Evolutionary conservation across 345 rosid genomes (phyloP).

Genomic region (Sisymbrium irio): DNA sequence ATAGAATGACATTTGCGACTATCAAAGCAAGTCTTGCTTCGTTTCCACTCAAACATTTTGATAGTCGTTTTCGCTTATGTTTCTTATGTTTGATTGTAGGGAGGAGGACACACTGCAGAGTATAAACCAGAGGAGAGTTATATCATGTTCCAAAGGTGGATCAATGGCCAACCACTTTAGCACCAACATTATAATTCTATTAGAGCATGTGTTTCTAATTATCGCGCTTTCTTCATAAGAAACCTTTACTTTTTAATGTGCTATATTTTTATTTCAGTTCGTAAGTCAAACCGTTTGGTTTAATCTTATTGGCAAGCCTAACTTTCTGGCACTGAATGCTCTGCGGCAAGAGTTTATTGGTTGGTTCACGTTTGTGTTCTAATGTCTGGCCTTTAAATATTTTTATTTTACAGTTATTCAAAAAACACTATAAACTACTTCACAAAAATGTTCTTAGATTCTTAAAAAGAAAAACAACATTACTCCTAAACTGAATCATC

Average conservation of each 20-base stretch:
- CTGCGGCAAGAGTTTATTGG: too few species aligned
- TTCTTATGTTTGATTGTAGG: constrained; percentile 36
- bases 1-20: constrained; percentile 70
- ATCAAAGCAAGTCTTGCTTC: constrained; percentile 45
- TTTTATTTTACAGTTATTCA: too few species aligned
- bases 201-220: neutral
- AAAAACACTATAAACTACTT: too few species aligned
- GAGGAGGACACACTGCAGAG: constrained; percentile 68
- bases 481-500: too few species aligned
- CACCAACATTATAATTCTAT: neutral
- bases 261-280: too few species aligned
- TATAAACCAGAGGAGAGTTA: constrained; percentile 51
- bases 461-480: too few species aligned
- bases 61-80: neutral
- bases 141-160: constrained; percentile 45
- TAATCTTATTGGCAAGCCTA: too few species aligned
- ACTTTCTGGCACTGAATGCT: too few species aligned
- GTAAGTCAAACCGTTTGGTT: too few species aligned
- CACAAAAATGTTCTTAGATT: too few species aligned
- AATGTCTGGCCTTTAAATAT: too few species aligned
- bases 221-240: neutral
- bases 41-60: neutral
- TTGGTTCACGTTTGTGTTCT: too few species aligned
- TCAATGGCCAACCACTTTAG: constrained; percentile 22
- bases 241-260: neutral